These are phyloP conservation scores for Microbotryum violaceum DNA, from an alignment of 1,284 basidiomycete species.

Conservation along the genomic window DNA sequence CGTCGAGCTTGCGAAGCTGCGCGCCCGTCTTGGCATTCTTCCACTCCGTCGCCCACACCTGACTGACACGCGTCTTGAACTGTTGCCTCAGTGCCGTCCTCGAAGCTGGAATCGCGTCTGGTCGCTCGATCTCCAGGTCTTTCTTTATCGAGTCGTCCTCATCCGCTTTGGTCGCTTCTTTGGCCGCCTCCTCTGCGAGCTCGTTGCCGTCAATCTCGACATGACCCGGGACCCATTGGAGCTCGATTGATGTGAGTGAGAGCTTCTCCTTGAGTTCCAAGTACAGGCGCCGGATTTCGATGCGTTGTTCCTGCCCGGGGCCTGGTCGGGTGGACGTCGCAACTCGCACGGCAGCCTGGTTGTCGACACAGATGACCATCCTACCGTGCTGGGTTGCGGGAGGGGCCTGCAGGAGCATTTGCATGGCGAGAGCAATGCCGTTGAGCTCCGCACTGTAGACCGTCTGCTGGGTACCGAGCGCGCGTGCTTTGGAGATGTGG, in stretches of 20 bases:
- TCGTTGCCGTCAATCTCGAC: conserved; percentile 5
- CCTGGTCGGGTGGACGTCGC: background rate
- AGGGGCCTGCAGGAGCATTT: background rate
- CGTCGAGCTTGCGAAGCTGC: too few relatives aligned
- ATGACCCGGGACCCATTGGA: conserved; percentile 15
- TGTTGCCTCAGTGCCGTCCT: too few relatives aligned
- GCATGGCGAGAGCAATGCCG: background rate
- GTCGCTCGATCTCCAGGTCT: too few relatives aligned
- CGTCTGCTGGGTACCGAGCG: background rate
- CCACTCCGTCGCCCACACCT: too few relatives aligned
- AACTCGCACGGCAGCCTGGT: background rate
- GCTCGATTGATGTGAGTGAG: background rate
- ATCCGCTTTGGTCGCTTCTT: background rate
- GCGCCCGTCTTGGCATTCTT: too few relatives aligned
- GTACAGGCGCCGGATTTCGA: background rate
- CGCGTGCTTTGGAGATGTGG: too few relatives aligned
- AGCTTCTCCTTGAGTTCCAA: background rate
- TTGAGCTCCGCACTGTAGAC: conserved; percentile 1
- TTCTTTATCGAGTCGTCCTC: background rate
- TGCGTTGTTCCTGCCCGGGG: background rate
- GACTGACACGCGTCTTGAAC: too few relatives aligned
- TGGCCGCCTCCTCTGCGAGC: conserved; percentile 6
- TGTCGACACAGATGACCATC: background rate
- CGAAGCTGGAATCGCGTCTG: too few relatives aligned
- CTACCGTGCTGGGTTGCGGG: background rate